A percentile compares a stretch with the other conserved stretches of the same genome.
These are phyloP conservation scores for Telfairia occidentalis DNA, from an alignment of 331 rosid species.

Conservation along the genomic window DNA sequence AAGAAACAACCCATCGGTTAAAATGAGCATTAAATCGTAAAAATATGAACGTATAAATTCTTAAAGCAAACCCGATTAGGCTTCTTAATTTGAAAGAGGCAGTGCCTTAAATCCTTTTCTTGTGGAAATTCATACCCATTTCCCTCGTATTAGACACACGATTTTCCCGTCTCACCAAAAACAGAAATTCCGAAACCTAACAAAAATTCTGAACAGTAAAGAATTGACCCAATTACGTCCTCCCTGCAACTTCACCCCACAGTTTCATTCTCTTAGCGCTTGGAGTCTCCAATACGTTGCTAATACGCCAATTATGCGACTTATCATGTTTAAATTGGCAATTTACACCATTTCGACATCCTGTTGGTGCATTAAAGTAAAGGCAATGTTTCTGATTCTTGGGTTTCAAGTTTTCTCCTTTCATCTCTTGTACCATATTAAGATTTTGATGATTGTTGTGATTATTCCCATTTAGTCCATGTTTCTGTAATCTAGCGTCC, in stretches of 20 bases:
- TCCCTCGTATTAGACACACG: not conserved
- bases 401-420: slow-evolving; percentile 23
- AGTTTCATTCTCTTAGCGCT: slow-evolving; percentile 45
- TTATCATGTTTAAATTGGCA: slow-evolving; percentile 47
- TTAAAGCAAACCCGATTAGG: too few species aligned
- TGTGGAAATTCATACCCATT: not conserved
- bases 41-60: not conserved
- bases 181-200: not conserved
- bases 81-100: not conserved
- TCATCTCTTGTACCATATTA: slow-evolving; percentile 25
- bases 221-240: not conserved
- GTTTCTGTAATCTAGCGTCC: slow-evolving; percentile 15
- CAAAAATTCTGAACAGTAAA: not conserved
- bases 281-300: slow-evolving; percentile 7
- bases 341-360: slow-evolving; percentile 45
- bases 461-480: slow-evolving; percentile 24
- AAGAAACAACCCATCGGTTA: not conserved
- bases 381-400: slow-evolving; percentile 46
- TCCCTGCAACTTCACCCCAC: slow-evolving; percentile 22
- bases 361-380: slow-evolving; percentile 42
- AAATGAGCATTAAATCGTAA: not conserved
- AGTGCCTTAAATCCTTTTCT: not conserved
- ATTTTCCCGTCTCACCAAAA: not conserved
- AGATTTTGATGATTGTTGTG: slow-evolving; percentile 19
- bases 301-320: slow-evolving; percentile 1